Evolutionary conservation across 1,139 yeast species (phyloP).

Genomic region (Hyphopichia khmerensis): DNA sequence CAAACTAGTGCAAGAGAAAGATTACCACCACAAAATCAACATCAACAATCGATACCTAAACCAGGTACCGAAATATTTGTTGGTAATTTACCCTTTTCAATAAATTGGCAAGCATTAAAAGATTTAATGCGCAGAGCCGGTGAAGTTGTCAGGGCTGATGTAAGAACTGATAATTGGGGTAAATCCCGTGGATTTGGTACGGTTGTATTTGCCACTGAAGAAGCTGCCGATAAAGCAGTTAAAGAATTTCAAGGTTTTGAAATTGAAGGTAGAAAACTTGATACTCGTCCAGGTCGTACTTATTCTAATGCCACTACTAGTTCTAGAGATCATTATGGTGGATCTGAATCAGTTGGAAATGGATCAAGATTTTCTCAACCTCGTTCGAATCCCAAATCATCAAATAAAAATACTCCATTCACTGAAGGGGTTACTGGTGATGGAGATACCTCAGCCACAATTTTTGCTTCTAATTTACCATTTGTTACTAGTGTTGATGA

Average conservation of each 20-base stretch:
- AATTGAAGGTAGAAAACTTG: constrained; percentile 67
- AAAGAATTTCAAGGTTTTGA: constrained; percentile 64
- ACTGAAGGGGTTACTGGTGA: constrained; percentile 62
- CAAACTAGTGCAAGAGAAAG: constrained; percentile 5
- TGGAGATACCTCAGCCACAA: constrained; percentile 64
- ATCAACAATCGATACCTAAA: constrained; percentile 12
- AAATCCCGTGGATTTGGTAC: constrained; percentile 87
- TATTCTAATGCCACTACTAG: constrained; percentile 6
- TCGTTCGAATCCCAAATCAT: constrained; percentile 5
- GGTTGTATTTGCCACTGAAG: constrained; percentile 58
- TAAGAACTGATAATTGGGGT: constrained; percentile 66
- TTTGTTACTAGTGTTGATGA: constrained; percentile 86
- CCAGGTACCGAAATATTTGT: constrained; percentile 73
- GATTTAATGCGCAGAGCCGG: constrained; percentile 82
- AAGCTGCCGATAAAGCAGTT: constrained; percentile 63
- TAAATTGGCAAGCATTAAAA: constrained; percentile 82
- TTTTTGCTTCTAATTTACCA: constrained; percentile 79
- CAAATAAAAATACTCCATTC: constrained; percentile 49
- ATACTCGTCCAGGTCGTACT: constrained; percentile 63
- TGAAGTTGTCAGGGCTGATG: constrained; percentile 76
- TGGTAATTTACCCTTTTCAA: constrained; percentile 78
- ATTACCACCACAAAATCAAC: constrained; percentile 14
- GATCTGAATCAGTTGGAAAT: constrained; percentile 5
- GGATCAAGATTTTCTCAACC: not conserved
- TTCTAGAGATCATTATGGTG: constrained; percentile 12